phyloP scores from a whole-genome alignment of 148 eudicot species.

The Simmondsia chinensis region DNA sequence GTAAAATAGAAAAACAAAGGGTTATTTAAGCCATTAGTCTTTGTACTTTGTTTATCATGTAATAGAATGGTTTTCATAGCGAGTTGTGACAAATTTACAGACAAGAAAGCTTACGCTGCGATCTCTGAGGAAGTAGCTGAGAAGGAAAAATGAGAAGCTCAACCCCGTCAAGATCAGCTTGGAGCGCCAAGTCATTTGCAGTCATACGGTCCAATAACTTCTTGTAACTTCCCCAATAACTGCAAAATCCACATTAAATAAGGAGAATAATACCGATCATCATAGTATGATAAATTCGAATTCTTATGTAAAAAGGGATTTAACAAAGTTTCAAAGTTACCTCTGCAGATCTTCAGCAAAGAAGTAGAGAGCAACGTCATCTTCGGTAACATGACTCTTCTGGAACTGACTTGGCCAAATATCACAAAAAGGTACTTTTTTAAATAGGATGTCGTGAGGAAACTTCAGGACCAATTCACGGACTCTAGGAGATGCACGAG shows the following conservation, averaged over 20 bases:
- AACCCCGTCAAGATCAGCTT: conserved; percentile 23
- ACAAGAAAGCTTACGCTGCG: conserved; percentile 36
- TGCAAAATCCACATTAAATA: conserved; percentile 13
- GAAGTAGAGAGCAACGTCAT: conserved; percentile 40
- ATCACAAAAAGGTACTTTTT: conserved; percentile 53
- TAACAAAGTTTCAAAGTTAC: too few relatives aligned
- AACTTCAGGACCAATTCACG: conserved; percentile 44
- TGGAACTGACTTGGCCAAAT: conserved; percentile 70
- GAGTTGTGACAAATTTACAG: too few relatives aligned
- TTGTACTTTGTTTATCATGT: too few relatives aligned
- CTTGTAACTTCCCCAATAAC: conserved; percentile 24
- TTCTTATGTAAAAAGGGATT: too few relatives aligned
- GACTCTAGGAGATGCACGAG: conserved; percentile 26
- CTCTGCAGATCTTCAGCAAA: conserved; percentile 43
- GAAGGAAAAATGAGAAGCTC: conserved; percentile 39
- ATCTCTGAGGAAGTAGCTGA: conserved; percentile 29
- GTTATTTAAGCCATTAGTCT: too few relatives aligned
- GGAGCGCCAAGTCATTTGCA: conserved; percentile 31
- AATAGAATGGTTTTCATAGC: too few relatives aligned
- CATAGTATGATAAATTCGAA: too few relatives aligned
- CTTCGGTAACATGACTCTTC: conserved; percentile 50
- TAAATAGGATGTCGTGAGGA: conserved; percentile 32
- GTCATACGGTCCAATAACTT: conserved; percentile 29
- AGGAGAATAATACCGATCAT: not conserved
- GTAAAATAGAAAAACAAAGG: not conserved